These are phyloP conservation scores for Globisporangium sylvaticum DNA, from an alignment of 352 stramenopile genomes.

Conservation along the genomic window DNA sequence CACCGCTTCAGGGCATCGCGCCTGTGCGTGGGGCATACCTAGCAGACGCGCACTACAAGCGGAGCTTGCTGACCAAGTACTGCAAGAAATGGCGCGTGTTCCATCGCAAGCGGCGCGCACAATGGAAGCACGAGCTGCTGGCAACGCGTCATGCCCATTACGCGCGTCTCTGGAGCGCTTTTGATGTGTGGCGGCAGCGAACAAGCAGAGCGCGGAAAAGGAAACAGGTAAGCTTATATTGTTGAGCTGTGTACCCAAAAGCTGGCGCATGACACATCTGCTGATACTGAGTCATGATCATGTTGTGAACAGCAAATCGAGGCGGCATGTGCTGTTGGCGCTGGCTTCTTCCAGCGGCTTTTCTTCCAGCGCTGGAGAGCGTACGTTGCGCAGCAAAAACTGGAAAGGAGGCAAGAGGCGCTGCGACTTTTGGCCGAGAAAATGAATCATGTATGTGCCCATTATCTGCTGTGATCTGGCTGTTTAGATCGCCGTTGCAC, in stretches of 20 bases:
- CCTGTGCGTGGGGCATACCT: not conserved
- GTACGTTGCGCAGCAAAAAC: not conserved
- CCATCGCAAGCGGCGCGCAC: not conserved
- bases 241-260: too few relatives aligned
- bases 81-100: not conserved
- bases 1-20: not conserved
- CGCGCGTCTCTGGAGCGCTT: slow-evolving; percentile 12
- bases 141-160: slow-evolving; percentile 14
- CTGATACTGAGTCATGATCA: too few relatives aligned
- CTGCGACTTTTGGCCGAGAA: not conserved
- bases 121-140: slow-evolving; percentile 14
- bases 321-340: slow-evolving; percentile 14
- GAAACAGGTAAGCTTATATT: slow-evolving; percentile 1
- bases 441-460: not conserved
- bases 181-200: slow-evolving; percentile 3
- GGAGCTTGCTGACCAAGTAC: not conserved
- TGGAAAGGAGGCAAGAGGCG: not conserved
- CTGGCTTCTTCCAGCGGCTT: slow-evolving; percentile 13
- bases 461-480: not conserved
- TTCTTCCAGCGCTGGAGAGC: slow-evolving; percentile 17
- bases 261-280: too few relatives aligned
- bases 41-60: not conserved
- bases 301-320: slow-evolving; percentile 7
- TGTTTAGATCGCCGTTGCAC: not conserved
- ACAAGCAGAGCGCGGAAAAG: not conserved